Base-by-base conservation (phyloP, 1,139 yeast species). In the Pichia norvegensis region DNA sequence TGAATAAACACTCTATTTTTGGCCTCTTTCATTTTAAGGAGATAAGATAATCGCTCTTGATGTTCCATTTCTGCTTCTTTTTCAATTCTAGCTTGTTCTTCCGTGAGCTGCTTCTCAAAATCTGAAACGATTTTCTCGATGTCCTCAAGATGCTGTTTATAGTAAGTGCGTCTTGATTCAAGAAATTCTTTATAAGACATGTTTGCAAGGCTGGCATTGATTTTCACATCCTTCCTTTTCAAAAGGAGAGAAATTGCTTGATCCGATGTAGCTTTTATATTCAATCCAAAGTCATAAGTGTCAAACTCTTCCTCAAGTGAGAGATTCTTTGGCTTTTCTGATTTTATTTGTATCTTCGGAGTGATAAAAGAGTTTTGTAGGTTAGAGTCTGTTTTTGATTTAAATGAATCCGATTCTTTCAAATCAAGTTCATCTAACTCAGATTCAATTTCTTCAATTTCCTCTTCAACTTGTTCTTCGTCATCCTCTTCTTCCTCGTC, bases 231-330 rank as follows among this genome's bases (percentile, higher is more conserved):
- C 16, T 27, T 27, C 31, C 2, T 27, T 7, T 27, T 27, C n/a
- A 27, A n/a, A 27, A 27, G 31, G 14, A 27, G 31, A 27, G 31
- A 4, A 27, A 27, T 27, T 6, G 44, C 50, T 4, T 36, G 21
- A 33, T 45, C 45, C 2, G 39, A 21, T 8, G 40, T n/a, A 14
- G n/a, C 13, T 35, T 35, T 23, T 13, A 35, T 11, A 19, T 19
- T 20, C 9, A 35, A 35, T 20, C 20, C 23, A 13, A 35, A 35
- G 20, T 35, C 16, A 16, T 20, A 20, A 19, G 22, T 20, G 20
- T 35, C 37, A 13, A 20, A 14, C 31, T 44, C 39, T 19, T 47
- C 47, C 21, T 47, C 50, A 4, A 47, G 19, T 36, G 44, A 38
- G n/a, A 41, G 35, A 8, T 16, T 31, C 13, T 31, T 16, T 31